Evolutionary conservation across 306 rosid genomes (phyloP), one percentile per base, ranked within the genome.

Genomic region (Quercus mongolica): DNA sequence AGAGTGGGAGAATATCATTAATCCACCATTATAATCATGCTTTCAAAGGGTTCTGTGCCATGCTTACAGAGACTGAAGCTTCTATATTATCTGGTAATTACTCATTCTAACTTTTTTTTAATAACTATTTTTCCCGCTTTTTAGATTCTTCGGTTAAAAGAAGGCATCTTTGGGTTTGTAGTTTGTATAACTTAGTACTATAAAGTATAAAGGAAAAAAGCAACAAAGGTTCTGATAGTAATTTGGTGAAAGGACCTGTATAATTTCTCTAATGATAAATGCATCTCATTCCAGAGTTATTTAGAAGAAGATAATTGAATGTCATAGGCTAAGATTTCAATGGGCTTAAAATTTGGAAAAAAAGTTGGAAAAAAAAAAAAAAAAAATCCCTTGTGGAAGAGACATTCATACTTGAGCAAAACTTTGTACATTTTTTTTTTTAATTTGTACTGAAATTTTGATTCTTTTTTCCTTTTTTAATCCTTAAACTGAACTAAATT

Each of bases 31-130:
- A 85, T 69, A 79, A 68, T 59, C 92, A 95, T 89, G 97, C 98
- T 78, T 85, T 95, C 41, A 90, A 84, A 84, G 99, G 99, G 11
- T 95, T 95, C 84, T 95, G 96, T 54, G 97, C 99, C 74, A 83
- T 92, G 96, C 91, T 95, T 63, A 95, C 97, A 63, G 87, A 86
- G 65, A 72, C 21, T 79, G 97, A 95, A 87, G 99, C 99, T 85
- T 90, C 97, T 56, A 69, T 83, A 56, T 78, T 95, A 31, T 89
- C 97, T 70, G 97, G 97, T 91, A 87, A 11, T 81, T 49, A 41
- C 69, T 74, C 75, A 58, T 31, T 26, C 30, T 3, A 54, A 57
- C 49, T 18, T 54, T 31, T 73, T 77, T 26, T 62, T 71, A 61
- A 83, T 62, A 19, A 35, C 23, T 67, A n/a, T 30, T 68, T 78